phyloP scores from a whole-genome alignment of 2,329 filamentous ascomycete species.

The Colletotrichum liriopes region DNA sequence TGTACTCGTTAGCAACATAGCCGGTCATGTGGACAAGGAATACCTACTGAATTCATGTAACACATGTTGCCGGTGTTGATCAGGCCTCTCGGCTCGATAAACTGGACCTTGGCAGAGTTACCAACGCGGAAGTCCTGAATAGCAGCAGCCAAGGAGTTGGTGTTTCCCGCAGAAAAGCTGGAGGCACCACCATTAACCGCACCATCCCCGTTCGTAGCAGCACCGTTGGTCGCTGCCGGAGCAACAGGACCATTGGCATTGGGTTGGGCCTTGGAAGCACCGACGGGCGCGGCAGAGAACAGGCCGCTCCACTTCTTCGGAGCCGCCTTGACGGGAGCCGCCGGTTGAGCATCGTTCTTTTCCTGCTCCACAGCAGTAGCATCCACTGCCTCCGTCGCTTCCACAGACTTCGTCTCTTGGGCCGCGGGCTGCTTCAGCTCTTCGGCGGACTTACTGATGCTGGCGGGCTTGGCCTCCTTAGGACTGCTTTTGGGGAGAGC shows the following conservation, averaged over 20 bases:
- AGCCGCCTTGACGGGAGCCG: conserved; percentile 47
- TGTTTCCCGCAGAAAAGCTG: conserved; percentile 31
- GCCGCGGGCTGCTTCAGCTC: conserved; percentile 25
- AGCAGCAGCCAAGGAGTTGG: conserved; percentile 80
- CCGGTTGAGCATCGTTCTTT: conserved; percentile 42
- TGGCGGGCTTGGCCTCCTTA: conserved; percentile 47
- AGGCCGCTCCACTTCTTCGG: conserved; percentile 60
- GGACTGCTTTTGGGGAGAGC: conserved; percentile 59
- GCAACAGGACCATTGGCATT: conserved; percentile 45
- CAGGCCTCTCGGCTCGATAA: conserved; percentile 92
- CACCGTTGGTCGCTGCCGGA: conserved; percentile 42
- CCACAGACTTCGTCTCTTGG: conserved; percentile 47
- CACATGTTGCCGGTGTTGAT: conserved; percentile 99
- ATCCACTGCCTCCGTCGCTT: conserved; percentile 36
- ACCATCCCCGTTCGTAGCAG: conserved; percentile 12
- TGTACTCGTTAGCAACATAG: conserved; percentile 53
- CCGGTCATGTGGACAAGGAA: not conserved
- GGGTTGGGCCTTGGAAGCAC: conserved; percentile 41
- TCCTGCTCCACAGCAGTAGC: conserved; percentile 36
- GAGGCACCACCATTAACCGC: conserved; percentile 38
- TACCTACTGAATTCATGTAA: conserved; percentile 98
- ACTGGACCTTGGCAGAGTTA: conserved; percentile 77
- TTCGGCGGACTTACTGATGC: conserved; percentile 17
- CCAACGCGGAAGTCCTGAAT: conserved; percentile 81
- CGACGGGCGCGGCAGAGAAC: conserved; percentile 50